Evolutionary conservation across 2,329 filamentous ascomycete genomes (phyloP).

Genomic region (Plectosphaerella sp.): DNA sequence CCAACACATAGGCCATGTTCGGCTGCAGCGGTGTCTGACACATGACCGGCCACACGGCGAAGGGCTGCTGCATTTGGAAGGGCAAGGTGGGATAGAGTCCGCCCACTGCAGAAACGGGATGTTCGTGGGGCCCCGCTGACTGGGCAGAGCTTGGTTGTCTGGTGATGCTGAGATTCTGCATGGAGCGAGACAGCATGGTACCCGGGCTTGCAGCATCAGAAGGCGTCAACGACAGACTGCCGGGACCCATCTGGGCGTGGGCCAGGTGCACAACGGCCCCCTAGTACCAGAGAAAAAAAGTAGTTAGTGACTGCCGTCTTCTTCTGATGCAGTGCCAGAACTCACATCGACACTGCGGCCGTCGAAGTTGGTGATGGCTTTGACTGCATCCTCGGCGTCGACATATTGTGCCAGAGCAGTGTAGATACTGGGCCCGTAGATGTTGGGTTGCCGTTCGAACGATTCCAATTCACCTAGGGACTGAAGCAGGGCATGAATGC

Average conservation of each 20-base stretch:
- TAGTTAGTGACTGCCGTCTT: background rate
- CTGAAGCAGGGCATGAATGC: conserved; percentile 5
- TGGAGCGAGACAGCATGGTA: conserved; percentile 1
- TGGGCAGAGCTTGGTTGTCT: background rate
- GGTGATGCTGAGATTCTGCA: conserved; percentile 7
- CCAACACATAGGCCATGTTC: conserved; percentile 22
- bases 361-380: conserved; percentile 3
- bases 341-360: conserved; percentile 8
- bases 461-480: conserved; percentile 5
- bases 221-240: background rate
- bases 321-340: background rate
- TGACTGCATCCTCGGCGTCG: conserved; percentile 1
- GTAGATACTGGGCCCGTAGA: conserved; percentile 1
- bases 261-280: background rate
- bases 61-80: conserved; percentile 16
- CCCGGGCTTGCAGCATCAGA: background rate
- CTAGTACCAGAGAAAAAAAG: background rate
- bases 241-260: background rate
- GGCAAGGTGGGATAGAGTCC: conserved; percentile 6
- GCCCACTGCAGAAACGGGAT: background rate
- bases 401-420: conserved; percentile 5
- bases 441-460: conserved; percentile 1
- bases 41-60: conserved; percentile 28
- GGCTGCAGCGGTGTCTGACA: conserved; percentile 22
- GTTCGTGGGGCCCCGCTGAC: background rate